Evolutionary conservation across 768 basidiomycete genomes (phyloP).

Genomic region (Suillus weaverae): DNA sequence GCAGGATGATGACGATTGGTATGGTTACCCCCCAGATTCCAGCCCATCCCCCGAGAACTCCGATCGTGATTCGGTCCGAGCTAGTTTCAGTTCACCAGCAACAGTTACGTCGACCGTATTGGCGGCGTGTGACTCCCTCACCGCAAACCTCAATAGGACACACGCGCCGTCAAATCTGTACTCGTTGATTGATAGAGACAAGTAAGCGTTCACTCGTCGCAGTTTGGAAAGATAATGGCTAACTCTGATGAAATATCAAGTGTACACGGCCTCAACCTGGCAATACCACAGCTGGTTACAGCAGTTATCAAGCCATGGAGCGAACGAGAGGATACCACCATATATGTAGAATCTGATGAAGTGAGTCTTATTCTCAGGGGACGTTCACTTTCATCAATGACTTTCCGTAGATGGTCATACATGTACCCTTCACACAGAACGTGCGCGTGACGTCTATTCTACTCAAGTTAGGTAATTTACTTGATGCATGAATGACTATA

Average conservation of each 20-base stretch:
- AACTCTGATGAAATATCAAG: slow-evolving; percentile 35
- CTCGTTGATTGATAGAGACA: slow-evolving; percentile 61
- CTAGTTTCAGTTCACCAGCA: not conserved
- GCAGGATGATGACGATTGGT: not conserved
- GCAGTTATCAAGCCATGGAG: slow-evolving; percentile 81
- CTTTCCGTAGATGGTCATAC: slow-evolving; percentile 64
- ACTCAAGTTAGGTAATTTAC: slow-evolving; percentile 68
- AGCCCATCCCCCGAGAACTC: not conserved
- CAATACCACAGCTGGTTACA: slow-evolving; percentile 75
- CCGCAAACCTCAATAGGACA: slow-evolving; percentile 44
- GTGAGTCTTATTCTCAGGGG: slow-evolving; percentile 37
- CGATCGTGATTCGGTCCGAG: not conserved
- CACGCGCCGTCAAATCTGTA: slow-evolving; percentile 56
- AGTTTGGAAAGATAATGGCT: not conserved
- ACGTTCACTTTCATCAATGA: slow-evolving; percentile 11
- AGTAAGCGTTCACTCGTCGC: slow-evolving; percentile 41
- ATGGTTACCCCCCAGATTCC: not conserved
- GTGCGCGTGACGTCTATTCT: slow-evolving; percentile 73
- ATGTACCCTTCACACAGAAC: slow-evolving; percentile 76
- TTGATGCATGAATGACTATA: not conserved
- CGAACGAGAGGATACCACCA: slow-evolving; percentile 63
- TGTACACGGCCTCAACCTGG: slow-evolving; percentile 77
- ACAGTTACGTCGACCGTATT: not conserved
- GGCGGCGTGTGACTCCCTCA: slow-evolving; percentile 35
- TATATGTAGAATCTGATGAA: slow-evolving; percentile 70